Conservation (phyloP, 2,329 filamentous ascomycete genomes). For the Beauveria rudraprayagi region DNA sequence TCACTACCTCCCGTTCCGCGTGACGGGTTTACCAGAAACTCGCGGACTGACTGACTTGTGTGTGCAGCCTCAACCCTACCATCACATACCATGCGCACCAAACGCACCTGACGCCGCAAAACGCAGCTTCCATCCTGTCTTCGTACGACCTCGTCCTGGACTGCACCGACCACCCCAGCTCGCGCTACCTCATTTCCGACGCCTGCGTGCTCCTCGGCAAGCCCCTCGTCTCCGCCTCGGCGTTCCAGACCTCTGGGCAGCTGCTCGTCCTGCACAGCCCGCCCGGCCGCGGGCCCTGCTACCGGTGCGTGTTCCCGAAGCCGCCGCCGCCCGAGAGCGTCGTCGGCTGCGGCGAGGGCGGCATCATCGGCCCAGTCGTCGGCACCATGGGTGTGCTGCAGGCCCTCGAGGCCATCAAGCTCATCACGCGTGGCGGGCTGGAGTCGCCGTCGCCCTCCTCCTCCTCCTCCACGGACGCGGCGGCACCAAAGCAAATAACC, state of each 20-base stretch:
- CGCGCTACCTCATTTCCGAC: slow-evolving; percentile 89
- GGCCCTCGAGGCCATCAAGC: slow-evolving; percentile 78
- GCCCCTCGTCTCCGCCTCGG: slow-evolving; percentile 81
- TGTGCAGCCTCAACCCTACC: slow-evolving; percentile 60
- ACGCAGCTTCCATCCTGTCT: slow-evolving; percentile 57
- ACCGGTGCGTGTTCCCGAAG: slow-evolving; percentile 83
- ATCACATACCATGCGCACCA: slow-evolving; percentile 56
- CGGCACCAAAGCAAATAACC: slow-evolving; percentile 19
- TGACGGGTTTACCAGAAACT: too few species aligned
- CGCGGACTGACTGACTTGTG: too few species aligned
- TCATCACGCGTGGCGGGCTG: slow-evolving; percentile 47
- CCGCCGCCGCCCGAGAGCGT: slow-evolving; percentile 80
- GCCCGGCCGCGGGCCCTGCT: slow-evolving; percentile 71
- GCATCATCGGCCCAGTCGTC: slow-evolving; percentile 85
- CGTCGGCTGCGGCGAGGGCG: slow-evolving; percentile 83
- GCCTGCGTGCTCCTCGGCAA: slow-evolving; percentile 72
- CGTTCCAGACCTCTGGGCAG: slow-evolving; percentile 82
- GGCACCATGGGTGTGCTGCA: slow-evolving; percentile 90
- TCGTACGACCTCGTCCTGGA: slow-evolving; percentile 81
- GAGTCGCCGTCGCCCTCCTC: slow-evolving; percentile 13
- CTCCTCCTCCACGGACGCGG: background rate
- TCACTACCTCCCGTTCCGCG: too few species aligned
- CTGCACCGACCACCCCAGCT: slow-evolving; percentile 88
- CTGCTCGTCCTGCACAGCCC: slow-evolving; percentile 83
- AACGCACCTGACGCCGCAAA: slow-evolving; percentile 58